A percentile compares a stretch with the other conserved stretches of the same genome.
Conservation (phyloP, 1,139 yeast species). For the Pichia inconspicua region DNA sequence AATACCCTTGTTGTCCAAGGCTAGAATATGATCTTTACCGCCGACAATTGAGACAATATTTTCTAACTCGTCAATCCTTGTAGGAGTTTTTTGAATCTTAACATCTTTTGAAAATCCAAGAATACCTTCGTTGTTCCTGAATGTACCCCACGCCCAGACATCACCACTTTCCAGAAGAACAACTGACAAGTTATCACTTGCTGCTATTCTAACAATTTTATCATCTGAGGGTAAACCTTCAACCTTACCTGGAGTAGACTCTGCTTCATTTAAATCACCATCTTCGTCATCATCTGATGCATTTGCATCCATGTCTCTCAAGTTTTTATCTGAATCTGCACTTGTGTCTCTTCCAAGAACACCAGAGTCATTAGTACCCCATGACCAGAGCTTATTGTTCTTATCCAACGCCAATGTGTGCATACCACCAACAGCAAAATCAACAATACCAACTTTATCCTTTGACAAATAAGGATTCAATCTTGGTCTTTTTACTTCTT, state of each 20-base stretch:
- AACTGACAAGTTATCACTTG: slow-evolving; percentile 87
- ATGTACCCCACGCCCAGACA: slow-evolving; percentile 97
- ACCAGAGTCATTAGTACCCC: slow-evolving; percentile 95
- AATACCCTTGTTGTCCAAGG: slow-evolving; percentile 74
- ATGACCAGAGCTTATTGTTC: slow-evolving; percentile 75
- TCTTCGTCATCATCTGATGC: slow-evolving; percentile 47
- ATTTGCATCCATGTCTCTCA: slow-evolving; percentile 57
- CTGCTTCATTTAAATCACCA: slow-evolving; percentile 79
- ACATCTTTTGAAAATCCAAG: slow-evolving; percentile 71
- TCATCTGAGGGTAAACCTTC: slow-evolving; percentile 53
- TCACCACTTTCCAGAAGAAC: slow-evolving; percentile 74
- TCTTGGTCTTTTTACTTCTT: slow-evolving; percentile 93
- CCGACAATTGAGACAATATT: slow-evolving; percentile 80
- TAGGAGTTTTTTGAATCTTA: slow-evolving; percentile 59
- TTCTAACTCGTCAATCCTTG: slow-evolving; percentile 51
- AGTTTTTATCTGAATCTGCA: slow-evolving; percentile 43
- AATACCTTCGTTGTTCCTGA: slow-evolving; percentile 85
- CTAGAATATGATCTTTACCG: slow-evolving; percentile 88
- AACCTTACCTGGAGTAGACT: slow-evolving; percentile 79
- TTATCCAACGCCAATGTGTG: slow-evolving; percentile 79
- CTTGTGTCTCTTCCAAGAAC: slow-evolving; percentile 87
- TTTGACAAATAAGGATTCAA: slow-evolving; percentile 65
- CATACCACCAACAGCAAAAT: slow-evolving; percentile 93
- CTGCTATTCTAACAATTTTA: slow-evolving; percentile 73
- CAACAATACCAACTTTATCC: slow-evolving; percentile 63